phyloP scores from a whole-genome alignment of 2,329 filamentous ascomycete species.

The Trichoderma sp. region DNA sequence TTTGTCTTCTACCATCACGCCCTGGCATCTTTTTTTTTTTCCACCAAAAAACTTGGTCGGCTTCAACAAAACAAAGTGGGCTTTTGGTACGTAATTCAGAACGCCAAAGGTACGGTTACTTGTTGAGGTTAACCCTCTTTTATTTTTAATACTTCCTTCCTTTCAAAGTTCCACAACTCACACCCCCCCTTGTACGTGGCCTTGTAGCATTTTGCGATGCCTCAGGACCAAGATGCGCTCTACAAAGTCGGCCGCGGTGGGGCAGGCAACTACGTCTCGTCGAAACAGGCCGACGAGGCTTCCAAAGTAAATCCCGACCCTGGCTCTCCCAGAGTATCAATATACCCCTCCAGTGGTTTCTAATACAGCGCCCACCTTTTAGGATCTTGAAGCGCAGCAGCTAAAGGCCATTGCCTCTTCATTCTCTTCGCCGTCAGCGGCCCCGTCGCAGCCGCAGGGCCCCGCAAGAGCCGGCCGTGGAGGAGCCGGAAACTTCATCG shows the following conservation, averaged over 20 bases:
- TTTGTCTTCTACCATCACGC: not conserved
- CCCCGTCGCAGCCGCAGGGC: constrained; percentile 28
- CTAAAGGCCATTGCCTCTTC: constrained; percentile 29
- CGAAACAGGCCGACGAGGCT: constrained; percentile 50
- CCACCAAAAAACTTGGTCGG: not conserved
- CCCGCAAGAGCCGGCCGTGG: constrained; percentile 54
- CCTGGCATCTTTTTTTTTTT: not conserved
- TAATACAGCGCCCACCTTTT: not conserved
- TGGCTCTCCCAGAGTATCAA: too few relatives aligned
- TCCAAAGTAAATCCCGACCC: constrained; percentile 26
- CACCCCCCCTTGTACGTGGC: not conserved
- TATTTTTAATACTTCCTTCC: not conserved
- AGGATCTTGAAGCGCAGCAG: constrained; percentile 43
- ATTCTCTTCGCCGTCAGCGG: constrained; percentile 25
- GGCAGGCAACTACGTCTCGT: constrained; percentile 60
- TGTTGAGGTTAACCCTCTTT: not conserved
- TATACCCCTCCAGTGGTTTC: not conserved
- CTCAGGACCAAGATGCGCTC: constrained; percentile 42
- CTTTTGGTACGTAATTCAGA: not conserved
- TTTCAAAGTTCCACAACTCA: not conserved
- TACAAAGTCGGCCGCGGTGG: constrained; percentile 59
- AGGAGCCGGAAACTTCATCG: constrained; percentile 60
- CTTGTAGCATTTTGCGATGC: not conserved
- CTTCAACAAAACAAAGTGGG: not conserved
- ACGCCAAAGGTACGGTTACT: not conserved